Evolutionary conservation across 2,329 filamentous ascomycete genomes (phyloP), one percentile per base, ranked within the genome.

Genomic region (Colletotrichum melonis): DNA sequence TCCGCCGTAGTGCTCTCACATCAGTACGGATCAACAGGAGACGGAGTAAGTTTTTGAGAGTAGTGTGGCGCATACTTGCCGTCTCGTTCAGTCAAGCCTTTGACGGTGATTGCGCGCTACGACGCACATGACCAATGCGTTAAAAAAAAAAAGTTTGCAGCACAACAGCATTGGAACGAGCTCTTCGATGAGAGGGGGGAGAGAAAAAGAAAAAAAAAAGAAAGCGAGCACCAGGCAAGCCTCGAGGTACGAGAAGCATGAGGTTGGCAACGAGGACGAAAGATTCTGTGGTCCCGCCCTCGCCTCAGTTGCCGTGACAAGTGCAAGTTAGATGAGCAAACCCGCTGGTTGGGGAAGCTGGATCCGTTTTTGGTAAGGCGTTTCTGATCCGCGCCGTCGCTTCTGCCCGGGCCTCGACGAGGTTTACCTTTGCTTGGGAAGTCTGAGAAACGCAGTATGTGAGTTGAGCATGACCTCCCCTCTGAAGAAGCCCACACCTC

Each of bases 341-440:
- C 6, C 11, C 24, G 12, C 19, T 8, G 42, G 42, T 16, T 28
- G 58, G 35, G 26, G 26, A 35, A 63, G 26, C 46, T n/a, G 62
- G 12, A 32, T 24, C 57, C 57, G 14, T 42, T 60, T 60, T 12
- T n/a, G 57, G 57, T 22, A n/a, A 54, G 30, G 46, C 28, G 42
- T 46, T 22, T 54, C 22, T 46, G 58, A 42, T 62, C 42, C 57
- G 30, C 19, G 42, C 8, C 8, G 16, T 49, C 42, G 54, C 46
- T 49, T 67, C 64, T 67, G 64, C 64, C 32, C 24, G 19, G 52
- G 28, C 63, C 64, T 67, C 35, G 42, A 63, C 32, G 32, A 35
- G 32, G 32, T 11, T 35, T 35, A 35, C 32, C 32, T 35, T 35
- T 35, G 32, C 32, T 35, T 35, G 32, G 32, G 32, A 35, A 35